These are phyloP conservation scores for Scytalidium sp. DNA, from an alignment of 2,329 filamentous ascomycete genomes.

Conservation along the genomic window DNA sequence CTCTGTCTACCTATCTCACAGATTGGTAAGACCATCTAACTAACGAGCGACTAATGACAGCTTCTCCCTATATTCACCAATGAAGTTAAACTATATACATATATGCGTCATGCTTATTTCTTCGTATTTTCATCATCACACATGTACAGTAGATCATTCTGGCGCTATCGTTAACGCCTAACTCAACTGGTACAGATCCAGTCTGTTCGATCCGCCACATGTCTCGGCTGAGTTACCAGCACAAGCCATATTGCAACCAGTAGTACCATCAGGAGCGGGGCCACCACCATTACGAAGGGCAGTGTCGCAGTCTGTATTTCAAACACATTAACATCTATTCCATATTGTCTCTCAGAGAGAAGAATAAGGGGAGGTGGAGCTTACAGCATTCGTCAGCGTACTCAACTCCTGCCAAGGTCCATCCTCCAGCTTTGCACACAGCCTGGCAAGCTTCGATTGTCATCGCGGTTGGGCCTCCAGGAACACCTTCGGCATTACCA, in stretches of 20 bases:
- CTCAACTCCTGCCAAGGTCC: slow-evolving; percentile 40
- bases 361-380: too few species aligned
- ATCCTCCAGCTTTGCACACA: slow-evolving; percentile 37
- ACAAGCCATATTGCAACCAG: slow-evolving; percentile 11
- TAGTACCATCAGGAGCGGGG: slow-evolving; percentile 8
- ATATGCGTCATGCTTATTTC: background rate
- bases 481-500: background rate
- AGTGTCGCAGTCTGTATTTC: slow-evolving; percentile 8
- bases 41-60: background rate
- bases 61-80: background rate
- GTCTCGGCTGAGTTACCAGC: slow-evolving; percentile 8
- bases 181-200: slow-evolving; percentile 5
- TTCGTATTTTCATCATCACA: background rate
- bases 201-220: slow-evolving; percentile 11
- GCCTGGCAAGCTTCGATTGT: slow-evolving; percentile 13
- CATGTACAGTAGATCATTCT: background rate
- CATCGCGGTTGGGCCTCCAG: slow-evolving; percentile 4
- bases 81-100: background rate
- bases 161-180: background rate
- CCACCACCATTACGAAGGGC: slow-evolving; percentile 5
- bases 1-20: too few species aligned
- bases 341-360: background rate
- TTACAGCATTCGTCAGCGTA: slow-evolving; percentile 21
- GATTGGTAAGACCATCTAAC: background rate
- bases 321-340: slow-evolving; percentile 2